Evolutionary conservation across 805 yeast species (phyloP).

Genomic region (Hanseniaspora guilliermondii): DNA sequence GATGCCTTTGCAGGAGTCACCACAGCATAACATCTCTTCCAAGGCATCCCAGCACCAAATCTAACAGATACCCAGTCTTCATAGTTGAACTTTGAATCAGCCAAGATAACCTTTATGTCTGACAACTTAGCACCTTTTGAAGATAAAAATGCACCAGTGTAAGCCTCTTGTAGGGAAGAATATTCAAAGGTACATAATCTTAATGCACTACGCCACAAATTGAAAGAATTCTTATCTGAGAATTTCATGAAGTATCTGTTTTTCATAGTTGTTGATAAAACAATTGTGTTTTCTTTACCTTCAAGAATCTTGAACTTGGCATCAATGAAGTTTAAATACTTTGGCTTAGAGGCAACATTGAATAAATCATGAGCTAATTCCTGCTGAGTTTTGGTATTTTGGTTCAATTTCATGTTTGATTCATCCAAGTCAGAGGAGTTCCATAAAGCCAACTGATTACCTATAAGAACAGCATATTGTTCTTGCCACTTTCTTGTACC

Average conservation of each 20-base stretch:
- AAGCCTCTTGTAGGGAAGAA: conserved; percentile 79
- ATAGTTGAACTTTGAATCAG: conserved; percentile 73
- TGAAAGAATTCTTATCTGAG: conserved; percentile 48
- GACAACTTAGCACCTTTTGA: conserved; percentile 82
- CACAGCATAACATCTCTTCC: conserved; percentile 89
- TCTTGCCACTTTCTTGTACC: conserved; percentile 79
- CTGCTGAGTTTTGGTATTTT: conserved; percentile 27
- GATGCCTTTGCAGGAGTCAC: conserved; percentile 55
- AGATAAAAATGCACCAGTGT: conserved; percentile 84
- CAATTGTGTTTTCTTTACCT: conserved; percentile 45
- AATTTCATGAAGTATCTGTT: conserved; percentile 78
- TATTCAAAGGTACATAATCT: conserved; percentile 72
- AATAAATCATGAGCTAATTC: conserved; percentile 38
- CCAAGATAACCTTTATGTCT: conserved; percentile 72
- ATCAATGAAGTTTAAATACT: conserved; percentile 82
- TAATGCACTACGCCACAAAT: conserved; percentile 73
- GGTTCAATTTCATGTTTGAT: conserved; percentile 31
- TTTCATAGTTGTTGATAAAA: conserved; percentile 85
- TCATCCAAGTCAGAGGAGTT: conserved; percentile 53
- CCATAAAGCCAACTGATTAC: conserved; percentile 89
- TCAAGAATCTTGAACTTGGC: conserved; percentile 68
- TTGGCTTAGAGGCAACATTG: conserved; percentile 59
- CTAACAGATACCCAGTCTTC: conserved; percentile 93
- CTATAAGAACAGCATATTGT: conserved; percentile 82
- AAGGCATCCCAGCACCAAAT: conserved; percentile 95